Conservation (phyloP, 306 rosid genomes). For the Hippophae tibetana region DNA sequence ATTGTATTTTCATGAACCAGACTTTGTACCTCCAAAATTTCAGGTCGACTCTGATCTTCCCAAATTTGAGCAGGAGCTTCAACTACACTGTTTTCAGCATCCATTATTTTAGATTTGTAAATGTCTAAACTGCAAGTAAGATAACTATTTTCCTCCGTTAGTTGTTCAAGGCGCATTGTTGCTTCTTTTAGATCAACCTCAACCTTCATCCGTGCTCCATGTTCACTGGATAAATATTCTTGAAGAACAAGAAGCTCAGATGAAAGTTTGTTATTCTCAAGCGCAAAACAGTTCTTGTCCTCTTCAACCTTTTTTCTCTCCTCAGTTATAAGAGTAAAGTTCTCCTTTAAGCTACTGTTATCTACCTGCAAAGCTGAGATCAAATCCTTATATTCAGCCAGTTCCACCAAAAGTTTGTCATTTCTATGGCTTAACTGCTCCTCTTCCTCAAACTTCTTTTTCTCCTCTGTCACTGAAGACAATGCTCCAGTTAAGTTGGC, state of each 20-base stretch:
- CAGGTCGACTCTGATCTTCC: conserved; percentile 31
- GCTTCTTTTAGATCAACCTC: conserved; percentile 48
- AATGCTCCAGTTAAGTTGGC: conserved; percentile 40
- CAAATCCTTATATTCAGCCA: conserved; percentile 41
- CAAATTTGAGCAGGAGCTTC: conserved; percentile 27
- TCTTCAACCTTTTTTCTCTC: conserved; percentile 46
- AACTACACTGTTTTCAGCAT: conserved; percentile 26
- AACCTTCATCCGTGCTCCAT: conserved; percentile 37
- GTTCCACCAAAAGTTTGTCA: conserved; percentile 40
- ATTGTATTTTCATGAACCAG: conserved; percentile 27
- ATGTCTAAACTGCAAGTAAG: conserved; percentile 45
- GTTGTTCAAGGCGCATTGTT: conserved; percentile 42
- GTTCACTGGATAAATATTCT: conserved; percentile 39
- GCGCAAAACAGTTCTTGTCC: conserved; percentile 39
- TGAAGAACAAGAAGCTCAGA: conserved; percentile 43
- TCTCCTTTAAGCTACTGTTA: conserved; percentile 39
- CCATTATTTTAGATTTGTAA: conserved; percentile 42
- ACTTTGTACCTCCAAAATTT: conserved; percentile 20
- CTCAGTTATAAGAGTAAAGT: conserved; percentile 39
- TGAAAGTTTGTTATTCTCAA: conserved; percentile 42
- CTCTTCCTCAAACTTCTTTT: conserved; percentile 37
- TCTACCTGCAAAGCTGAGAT: conserved; percentile 43
- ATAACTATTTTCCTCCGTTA: conserved; percentile 47
- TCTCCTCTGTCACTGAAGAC: conserved; percentile 47
- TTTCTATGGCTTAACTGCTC: conserved; percentile 39